Percentiles rank a stretch among this genome's conserved stretches.
Evolutionary conservation across 202 grass and related monocot genomes (phyloP).

Genomic region (Eragrostis tef): DNA sequence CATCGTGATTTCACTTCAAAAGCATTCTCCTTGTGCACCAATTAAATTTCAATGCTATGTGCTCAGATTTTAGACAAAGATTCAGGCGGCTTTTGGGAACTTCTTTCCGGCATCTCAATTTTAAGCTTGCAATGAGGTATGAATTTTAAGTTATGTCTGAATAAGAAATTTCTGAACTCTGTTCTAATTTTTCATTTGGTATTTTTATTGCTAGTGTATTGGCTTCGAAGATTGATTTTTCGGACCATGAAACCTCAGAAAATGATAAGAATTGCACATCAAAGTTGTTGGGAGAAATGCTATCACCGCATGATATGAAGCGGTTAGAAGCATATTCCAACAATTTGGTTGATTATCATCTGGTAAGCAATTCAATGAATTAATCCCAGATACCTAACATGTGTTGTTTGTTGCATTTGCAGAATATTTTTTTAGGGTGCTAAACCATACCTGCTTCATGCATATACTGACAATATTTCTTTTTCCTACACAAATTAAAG

Average conservation of each 20-base stretch:
- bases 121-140: conserved; percentile 88
- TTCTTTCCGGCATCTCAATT: conserved; percentile 77
- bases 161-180: neutral
- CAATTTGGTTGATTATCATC: conserved; percentile 91
- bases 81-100: conserved; percentile 84
- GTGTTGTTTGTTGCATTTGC: conserved; percentile 30
- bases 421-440: neutral
- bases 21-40: conserved; percentile 26
- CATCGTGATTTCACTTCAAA: conserved; percentile 26
- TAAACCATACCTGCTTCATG: conserved; percentile 21
- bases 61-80: conserved; percentile 84
- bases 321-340: conserved; percentile 90
- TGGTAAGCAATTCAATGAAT: conserved; percentile 63
- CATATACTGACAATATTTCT: neutral
- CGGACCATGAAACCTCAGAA: conserved; percentile 51
- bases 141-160: neutral
- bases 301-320: conserved; percentile 92
- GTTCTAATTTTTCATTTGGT: conserved; percentile 44
- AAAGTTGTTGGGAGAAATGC: conserved; percentile 57
- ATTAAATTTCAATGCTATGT: conserved; percentile 45
- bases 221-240: conserved; percentile 80
- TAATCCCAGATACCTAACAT: neutral
- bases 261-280: conserved; percentile 37
- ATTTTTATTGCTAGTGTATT: conserved; percentile 57
- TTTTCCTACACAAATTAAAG: neutral